Base-by-base conservation (phyloP, 768 basidiomycete genomes). In the Leccinum subtestaceum region DNA sequence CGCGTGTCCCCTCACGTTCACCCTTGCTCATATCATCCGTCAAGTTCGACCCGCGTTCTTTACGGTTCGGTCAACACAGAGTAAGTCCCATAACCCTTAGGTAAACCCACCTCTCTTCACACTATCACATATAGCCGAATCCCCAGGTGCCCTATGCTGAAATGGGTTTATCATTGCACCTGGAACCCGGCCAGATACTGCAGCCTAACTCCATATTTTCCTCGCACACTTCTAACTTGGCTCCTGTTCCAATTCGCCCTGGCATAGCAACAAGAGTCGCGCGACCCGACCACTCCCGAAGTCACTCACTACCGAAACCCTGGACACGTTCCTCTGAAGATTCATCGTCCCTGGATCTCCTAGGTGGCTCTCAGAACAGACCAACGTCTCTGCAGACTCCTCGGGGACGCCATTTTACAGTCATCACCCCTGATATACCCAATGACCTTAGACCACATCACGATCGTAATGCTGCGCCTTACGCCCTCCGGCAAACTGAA, bases 141-240 rank as follows among this genome's bases (percentile, higher is more conserved):
- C 19, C 53, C 31, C 53, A 27, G 17, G 27, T 47, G 5, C 60
- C 60, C 25, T 36, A 47, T 15, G 47, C 2, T 34, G 57, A 63
- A 43, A n/a, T 36, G 5, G 80, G 77, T n/a, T 72, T 80, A 40
- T 78, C 81, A 32, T 68, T 84, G 25, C 81, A 81, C 57, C 74
- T 86, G 21, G 71, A 75, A 6, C 84, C 84, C 13, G 85, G 84
- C 12, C 82, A 86, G 70, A 73, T 86, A 38, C 74, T 84, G 29
- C 83, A 79, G n/a, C 76, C 72, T n/a, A 59, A 60, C 23, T 46
- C 63, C 31, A 52, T 64, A 9, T 70, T 68, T 50, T 12, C 55
- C 2, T 52, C 61, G 11, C 57, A 51, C 32, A 3, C 34, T 43
- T 51, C 59, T n/a, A 43, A 21, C 32, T 52, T 61, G 13, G 15